Percentiles rank a stretch among this genome's conserved stretches.
phyloP scores from a whole-genome alignment of 305 asterid genomes.

The Andrographis paniculata region DNA sequence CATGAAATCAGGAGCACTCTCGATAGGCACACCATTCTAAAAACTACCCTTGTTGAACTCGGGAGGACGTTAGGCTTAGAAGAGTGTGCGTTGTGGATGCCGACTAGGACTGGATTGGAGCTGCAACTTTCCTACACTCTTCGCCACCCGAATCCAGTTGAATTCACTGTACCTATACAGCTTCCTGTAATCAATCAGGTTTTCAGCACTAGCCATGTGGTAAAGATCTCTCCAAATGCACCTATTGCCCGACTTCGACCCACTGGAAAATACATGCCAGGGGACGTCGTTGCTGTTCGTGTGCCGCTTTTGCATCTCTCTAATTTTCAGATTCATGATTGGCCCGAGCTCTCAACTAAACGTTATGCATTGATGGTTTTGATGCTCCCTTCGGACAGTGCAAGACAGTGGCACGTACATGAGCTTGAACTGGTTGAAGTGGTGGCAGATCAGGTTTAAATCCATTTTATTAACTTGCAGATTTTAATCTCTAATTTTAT shows the following conservation, averaged over 20 bases:
- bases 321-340: conserved; percentile 87
- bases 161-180: conserved; percentile 84
- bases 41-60: conserved; percentile 88
- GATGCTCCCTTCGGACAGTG: conserved; percentile 96
- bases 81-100: conserved; percentile 99
- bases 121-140: conserved; percentile 96
- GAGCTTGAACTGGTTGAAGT: conserved; percentile 99
- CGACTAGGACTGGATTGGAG: conserved; percentile 84
- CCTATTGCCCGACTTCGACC: conserved; percentile 82
- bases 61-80: conserved; percentile 88
- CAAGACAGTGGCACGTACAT: conserved; percentile 94
- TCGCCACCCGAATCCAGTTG: conserved; percentile 86
- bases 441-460: conserved; percentile 89
- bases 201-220: conserved; percentile 63
- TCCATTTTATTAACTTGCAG: not conserved
- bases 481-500: not conserved
- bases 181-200: conserved; percentile 75
- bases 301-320: conserved; percentile 89
- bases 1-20: conserved; percentile 98
- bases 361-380: conserved; percentile 96
- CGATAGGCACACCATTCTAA: conserved; percentile 88
- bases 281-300: conserved; percentile 96
- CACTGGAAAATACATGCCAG: conserved; percentile 70
- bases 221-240: conserved; percentile 73
- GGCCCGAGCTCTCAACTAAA: conserved; percentile 94